phyloP scores from a whole-genome alignment of 345 rosid genomes.

The Hibiscus syriacus region DNA sequence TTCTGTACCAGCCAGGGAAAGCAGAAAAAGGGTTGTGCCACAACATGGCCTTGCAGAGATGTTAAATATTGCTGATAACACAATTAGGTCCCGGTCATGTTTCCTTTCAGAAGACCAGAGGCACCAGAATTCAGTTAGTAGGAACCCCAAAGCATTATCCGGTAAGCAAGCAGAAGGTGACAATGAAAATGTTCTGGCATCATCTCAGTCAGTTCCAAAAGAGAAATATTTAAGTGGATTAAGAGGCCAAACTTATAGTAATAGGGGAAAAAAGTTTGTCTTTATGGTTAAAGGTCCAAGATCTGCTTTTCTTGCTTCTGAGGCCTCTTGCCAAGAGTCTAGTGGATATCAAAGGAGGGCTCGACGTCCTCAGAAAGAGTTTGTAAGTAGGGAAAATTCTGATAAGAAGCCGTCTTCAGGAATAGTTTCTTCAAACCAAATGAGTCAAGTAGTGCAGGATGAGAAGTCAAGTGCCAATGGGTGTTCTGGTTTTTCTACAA shows the following conservation, averaged over 20 bases:
- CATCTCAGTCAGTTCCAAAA: constrained; percentile 20
- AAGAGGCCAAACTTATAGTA: constrained; percentile 32
- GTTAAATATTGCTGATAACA: constrained; percentile 22
- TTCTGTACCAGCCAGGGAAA: constrained; percentile 28
- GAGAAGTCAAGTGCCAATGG: constrained; percentile 43
- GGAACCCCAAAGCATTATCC: constrained; percentile 22
- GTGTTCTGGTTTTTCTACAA: constrained; percentile 28
- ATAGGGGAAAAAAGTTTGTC: constrained; percentile 39
- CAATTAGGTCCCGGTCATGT: constrained; percentile 27
- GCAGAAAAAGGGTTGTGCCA: constrained; percentile 20
- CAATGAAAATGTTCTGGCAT: constrained; percentile 26
- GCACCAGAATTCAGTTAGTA: constrained; percentile 26
- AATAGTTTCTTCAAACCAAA: constrained; percentile 25
- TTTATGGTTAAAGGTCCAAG: constrained; percentile 46
- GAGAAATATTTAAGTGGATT: constrained; percentile 27
- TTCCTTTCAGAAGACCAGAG: constrained; percentile 27
- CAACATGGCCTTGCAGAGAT: constrained; percentile 40
- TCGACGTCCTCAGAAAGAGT: constrained; percentile 58
- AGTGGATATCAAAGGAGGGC: constrained; percentile 55
- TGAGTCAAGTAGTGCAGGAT: constrained; percentile 33
- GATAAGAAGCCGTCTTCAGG: constrained; percentile 33
- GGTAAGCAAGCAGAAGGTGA: constrained; percentile 40
- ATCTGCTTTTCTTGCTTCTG: constrained; percentile 38
- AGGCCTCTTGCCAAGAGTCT: constrained; percentile 47
- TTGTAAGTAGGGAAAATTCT: constrained; percentile 60